phyloP scores from a whole-genome alignment of 1,284 basidiomycete species.

The Pseudomicrostroma phylloplanum region DNA sequence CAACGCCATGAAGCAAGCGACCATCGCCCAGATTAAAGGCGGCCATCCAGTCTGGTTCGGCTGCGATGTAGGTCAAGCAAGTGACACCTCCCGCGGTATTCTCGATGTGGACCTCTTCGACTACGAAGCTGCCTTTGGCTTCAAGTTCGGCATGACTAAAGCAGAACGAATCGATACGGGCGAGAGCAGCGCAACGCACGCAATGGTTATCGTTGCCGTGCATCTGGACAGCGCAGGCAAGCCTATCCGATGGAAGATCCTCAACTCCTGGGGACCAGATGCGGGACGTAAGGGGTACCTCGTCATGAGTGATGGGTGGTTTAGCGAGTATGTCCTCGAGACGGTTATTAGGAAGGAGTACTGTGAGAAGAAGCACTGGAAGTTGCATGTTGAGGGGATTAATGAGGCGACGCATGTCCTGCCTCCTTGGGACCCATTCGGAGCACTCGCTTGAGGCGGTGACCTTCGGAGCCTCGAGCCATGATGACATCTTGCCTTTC shows the following conservation, averaged over 20 bases:
- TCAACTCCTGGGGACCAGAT: constrained; percentile 84
- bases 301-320: constrained; percentile 72
- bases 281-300: constrained; percentile 80
- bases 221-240: constrained; percentile 56
- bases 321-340: constrained; percentile 63
- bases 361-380: constrained; percentile 23
- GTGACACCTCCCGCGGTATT: constrained; percentile 59
- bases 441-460: constrained; percentile 21
- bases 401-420: constrained; percentile 52
- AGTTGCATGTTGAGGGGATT: constrained; percentile 24
- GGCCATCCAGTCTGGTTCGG: constrained; percentile 91
- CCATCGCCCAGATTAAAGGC: constrained; percentile 65
- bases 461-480: too few species aligned
- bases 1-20: constrained; percentile 69
- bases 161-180: constrained; percentile 73
- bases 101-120: constrained; percentile 74
- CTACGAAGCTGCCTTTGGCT: constrained; percentile 58
- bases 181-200: constrained; percentile 84
- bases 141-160: constrained; percentile 64
- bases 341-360: constrained; percentile 34
- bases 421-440: constrained; percentile 32
- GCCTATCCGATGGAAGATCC: constrained; percentile 81
- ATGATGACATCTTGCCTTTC: too few species aligned
- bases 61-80: constrained; percentile 73
- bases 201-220: constrained; percentile 54